Evolutionary conservation across 1,284 basidiomycete genomes (phyloP).

Genomic region (Cerioporus squamosus): DNA sequence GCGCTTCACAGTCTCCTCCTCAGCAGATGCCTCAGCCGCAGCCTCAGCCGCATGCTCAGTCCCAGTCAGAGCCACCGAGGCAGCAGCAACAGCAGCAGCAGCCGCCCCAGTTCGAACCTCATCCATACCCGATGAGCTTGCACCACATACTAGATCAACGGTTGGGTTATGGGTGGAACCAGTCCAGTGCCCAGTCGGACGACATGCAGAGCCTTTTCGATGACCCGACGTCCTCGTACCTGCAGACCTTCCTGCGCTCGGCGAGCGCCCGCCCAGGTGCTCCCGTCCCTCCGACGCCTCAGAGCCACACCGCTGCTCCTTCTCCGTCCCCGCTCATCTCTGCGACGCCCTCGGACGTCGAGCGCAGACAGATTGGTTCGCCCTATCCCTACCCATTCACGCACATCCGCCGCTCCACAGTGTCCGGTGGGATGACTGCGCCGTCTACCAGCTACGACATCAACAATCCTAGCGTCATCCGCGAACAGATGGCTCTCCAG

Average conservation of each 20-base stretch:
- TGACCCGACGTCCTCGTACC: slow-evolving; percentile 59
- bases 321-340: slow-evolving; percentile 65
- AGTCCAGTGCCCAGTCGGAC: slow-evolving; percentile 44
- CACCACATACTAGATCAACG: slow-evolving; percentile 21
- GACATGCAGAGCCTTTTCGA: slow-evolving; percentile 56
- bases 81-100: slow-evolving; percentile 25
- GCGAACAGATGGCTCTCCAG: slow-evolving; percentile 70
- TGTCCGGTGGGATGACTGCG: slow-evolving; percentile 42
- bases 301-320: slow-evolving; percentile 71
- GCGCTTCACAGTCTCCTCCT: slow-evolving; percentile 16
- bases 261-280: slow-evolving; percentile 60
- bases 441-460: slow-evolving; percentile 53
- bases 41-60: neutral
- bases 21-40: slow-evolving; percentile 2
- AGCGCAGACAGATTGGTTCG: slow-evolving; percentile 58
- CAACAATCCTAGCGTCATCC: slow-evolving; percentile 54
- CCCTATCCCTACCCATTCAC: slow-evolving; percentile 78
- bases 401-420: slow-evolving; percentile 62
- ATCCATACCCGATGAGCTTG: slow-evolving; percentile 12
- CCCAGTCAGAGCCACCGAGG: slow-evolving; percentile 17
- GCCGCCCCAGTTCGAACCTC: slow-evolving; percentile 23
- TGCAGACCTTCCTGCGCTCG: slow-evolving; percentile 60
- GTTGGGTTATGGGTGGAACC: slow-evolving; percentile 22
- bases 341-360: slow-evolving; percentile 40
- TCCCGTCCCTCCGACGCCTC: slow-evolving; percentile 76